Evolutionary conservation across 345 rosid species (phyloP).

Genomic region (Eucalyptus shirleyi): DNA sequence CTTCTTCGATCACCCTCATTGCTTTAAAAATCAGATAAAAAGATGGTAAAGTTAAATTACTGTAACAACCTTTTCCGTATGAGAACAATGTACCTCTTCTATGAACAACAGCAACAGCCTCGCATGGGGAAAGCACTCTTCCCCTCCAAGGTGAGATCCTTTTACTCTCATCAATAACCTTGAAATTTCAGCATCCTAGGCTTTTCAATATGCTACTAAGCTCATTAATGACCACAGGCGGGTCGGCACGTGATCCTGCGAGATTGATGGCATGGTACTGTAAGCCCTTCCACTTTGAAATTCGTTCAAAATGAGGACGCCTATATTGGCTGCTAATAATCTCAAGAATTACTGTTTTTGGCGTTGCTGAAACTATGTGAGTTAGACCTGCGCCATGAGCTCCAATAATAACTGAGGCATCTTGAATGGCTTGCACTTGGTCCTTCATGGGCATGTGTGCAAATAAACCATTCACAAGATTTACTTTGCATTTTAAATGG

Average conservation of each 20-base stretch:
- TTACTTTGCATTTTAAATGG: slow-evolving; percentile 45
- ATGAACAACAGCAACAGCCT: neutral
- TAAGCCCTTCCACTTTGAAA: slow-evolving; percentile 88
- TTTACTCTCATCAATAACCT: neutral
- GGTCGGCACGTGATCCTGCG: slow-evolving; percentile 39
- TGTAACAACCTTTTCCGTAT: neutral
- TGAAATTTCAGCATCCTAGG: slow-evolving; percentile 36
- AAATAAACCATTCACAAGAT: slow-evolving; percentile 70
- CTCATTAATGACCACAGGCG: slow-evolving; percentile 36
- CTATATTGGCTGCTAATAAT: slow-evolving; percentile 53
- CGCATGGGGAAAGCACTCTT: neutral
- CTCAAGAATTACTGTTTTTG: slow-evolving; percentile 79
- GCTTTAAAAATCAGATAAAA: neutral
- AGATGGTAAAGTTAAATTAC: neutral
- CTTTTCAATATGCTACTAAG: slow-evolving; percentile 37
- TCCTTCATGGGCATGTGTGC: slow-evolving; percentile 94
- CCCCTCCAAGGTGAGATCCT: neutral
- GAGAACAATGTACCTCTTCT: neutral
- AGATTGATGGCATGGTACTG: slow-evolving; percentile 80
- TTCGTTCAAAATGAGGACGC: slow-evolving; percentile 76
- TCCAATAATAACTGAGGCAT: slow-evolving; percentile 87
- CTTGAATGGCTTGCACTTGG: slow-evolving; percentile 79
- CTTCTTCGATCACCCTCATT: neutral
- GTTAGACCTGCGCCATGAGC: slow-evolving; percentile 99
- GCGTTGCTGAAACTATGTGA: slow-evolving; percentile 76